A percentile compares a stretch with the other conserved stretches of the same genome.
Evolutionary conservation across 2,329 filamentous ascomycete species (phyloP).

Genomic region (Microcyclospora pomicola): DNA sequence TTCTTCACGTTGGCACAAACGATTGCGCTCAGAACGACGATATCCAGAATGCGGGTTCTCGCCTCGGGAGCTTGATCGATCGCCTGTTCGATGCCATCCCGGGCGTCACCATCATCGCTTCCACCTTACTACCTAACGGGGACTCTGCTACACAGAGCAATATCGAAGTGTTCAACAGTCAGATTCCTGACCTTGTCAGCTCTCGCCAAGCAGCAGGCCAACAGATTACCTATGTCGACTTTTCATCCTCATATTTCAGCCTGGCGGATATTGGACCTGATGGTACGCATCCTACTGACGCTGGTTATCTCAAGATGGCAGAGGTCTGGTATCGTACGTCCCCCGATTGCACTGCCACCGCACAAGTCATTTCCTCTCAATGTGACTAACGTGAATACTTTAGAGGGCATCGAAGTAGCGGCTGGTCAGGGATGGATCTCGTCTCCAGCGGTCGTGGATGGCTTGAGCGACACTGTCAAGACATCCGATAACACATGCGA

Average conservation of each 20-base stretch:
- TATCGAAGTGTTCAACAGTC: constrained; percentile 1
- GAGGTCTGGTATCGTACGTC: constrained; percentile 1
- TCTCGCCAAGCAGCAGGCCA: constrained; percentile 1
- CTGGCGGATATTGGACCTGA: constrained; percentile 1
- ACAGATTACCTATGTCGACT: constrained; percentile 4
- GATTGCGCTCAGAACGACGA: constrained; percentile 1
- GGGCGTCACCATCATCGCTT: constrained; percentile 1
- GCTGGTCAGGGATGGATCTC: constrained; percentile 2
- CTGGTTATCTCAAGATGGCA: constrained; percentile 5
- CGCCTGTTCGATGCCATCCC: no score
- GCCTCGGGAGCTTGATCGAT: neutral
- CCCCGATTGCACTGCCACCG: no score
- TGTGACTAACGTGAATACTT: no score
- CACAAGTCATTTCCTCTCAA: no score
- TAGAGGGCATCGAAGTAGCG: constrained; percentile 3
- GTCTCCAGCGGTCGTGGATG: neutral
- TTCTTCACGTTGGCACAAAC: constrained; percentile 6
- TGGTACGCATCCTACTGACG: constrained; percentile 4
- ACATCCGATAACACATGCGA: constrained; percentile 1
- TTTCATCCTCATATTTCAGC: constrained; percentile 1
- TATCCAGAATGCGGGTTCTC: neutral
- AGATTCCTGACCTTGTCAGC: constrained; percentile 1
- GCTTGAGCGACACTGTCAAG: neutral
- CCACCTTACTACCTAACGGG: constrained; percentile 3
- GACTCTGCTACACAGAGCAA: neutral